phyloP scores from a whole-genome alignment of 306 rosid species.

The Datisca glomerata region DNA sequence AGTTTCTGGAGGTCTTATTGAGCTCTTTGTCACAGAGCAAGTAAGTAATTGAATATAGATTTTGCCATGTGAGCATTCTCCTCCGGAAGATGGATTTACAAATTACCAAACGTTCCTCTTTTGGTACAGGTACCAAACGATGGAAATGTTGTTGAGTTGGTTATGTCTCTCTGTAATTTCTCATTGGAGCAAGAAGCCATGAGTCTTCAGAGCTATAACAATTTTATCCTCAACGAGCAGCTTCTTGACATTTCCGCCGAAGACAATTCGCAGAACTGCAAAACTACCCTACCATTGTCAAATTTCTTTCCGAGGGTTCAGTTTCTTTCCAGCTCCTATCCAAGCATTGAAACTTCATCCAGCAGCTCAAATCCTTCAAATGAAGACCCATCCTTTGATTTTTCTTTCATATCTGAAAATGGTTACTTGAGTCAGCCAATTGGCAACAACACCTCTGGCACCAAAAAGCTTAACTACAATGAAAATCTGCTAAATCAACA shows the following conservation, averaged over 20 bases:
- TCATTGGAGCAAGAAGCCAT: slow-evolving; percentile 28
- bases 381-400: slow-evolving; percentile 26
- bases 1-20: slow-evolving; percentile 53
- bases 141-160: slow-evolving; percentile 25
- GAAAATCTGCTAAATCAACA: slow-evolving; percentile 15
- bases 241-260: slow-evolving; percentile 8
- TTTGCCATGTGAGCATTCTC: background rate
- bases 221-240: slow-evolving; percentile 17
- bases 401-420: slow-evolving; percentile 8
- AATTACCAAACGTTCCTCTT: slow-evolving; percentile 6
- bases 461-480: slow-evolving; percentile 10
- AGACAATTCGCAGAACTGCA: no score
- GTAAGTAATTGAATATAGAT: slow-evolving; percentile 20
- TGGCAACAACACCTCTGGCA: slow-evolving; percentile 11
- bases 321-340: slow-evolving; percentile 9
- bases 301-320: slow-evolving; percentile 4
- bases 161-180: slow-evolving; percentile 26
- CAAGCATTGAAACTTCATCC: slow-evolving; percentile 13
- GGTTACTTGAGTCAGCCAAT: slow-evolving; percentile 10
- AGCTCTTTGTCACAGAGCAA: slow-evolving; percentile 47
- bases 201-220: slow-evolving; percentile 5
- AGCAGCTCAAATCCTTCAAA: slow-evolving; percentile 33
- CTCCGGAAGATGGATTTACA: background rate
- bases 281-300: no score
- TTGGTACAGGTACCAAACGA: slow-evolving; percentile 42